A percentile compares a stretch with the other conserved stretches of the same genome.
Evolutionary conservation across 2,329 filamentous ascomycete species (phyloP).

Genomic region (Fusarium coffeatum): DNA sequence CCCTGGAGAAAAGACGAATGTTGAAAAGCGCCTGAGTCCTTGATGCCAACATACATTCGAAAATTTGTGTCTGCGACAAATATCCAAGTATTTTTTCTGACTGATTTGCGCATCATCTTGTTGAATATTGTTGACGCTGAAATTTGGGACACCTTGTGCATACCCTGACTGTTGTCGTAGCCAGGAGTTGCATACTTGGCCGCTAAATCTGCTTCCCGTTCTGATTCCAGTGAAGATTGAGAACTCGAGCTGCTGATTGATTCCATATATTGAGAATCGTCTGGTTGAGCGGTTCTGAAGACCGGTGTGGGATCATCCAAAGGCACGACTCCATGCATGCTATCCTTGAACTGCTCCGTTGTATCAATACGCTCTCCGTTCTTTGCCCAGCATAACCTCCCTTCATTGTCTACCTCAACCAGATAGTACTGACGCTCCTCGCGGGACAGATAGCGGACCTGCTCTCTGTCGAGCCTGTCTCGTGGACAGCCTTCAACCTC

Average conservation of each 20-base stretch:
- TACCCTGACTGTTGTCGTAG: constrained; percentile 69
- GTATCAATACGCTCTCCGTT: constrained; percentile 83
- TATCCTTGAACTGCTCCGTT: constrained; percentile 79
- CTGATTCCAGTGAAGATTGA: constrained; percentile 57
- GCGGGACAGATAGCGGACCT: constrained; percentile 83
- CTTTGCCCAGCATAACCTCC: constrained; percentile 87
- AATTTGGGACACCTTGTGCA: constrained; percentile 68
- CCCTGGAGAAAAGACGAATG: constrained; percentile 92
- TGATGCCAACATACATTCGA: constrained; percentile 89
- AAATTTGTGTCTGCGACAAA: constrained; percentile 90
- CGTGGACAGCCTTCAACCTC: constrained; percentile 79
- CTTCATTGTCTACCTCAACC: constrained; percentile 78
- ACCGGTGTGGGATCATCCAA: constrained; percentile 69
- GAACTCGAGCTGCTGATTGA: constrained; percentile 48
- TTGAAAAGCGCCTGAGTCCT: constrained; percentile 87
- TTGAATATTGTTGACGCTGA: constrained; percentile 80
- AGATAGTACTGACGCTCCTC: constrained; percentile 87
- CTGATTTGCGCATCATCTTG: constrained; percentile 79
- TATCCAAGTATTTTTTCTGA: constrained; percentile 92
- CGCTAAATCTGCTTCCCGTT: constrained; percentile 68
- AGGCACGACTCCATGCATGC: constrained; percentile 77
- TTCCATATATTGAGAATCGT: constrained; percentile 14
- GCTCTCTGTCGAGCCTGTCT: constrained; percentile 79
- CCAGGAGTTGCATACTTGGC: constrained; percentile 74
- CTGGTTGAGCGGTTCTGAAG: constrained; percentile 50